Base-by-base conservation (phyloP, 192 early-diverging fungal species). In the Coemansia sp. region DNA sequence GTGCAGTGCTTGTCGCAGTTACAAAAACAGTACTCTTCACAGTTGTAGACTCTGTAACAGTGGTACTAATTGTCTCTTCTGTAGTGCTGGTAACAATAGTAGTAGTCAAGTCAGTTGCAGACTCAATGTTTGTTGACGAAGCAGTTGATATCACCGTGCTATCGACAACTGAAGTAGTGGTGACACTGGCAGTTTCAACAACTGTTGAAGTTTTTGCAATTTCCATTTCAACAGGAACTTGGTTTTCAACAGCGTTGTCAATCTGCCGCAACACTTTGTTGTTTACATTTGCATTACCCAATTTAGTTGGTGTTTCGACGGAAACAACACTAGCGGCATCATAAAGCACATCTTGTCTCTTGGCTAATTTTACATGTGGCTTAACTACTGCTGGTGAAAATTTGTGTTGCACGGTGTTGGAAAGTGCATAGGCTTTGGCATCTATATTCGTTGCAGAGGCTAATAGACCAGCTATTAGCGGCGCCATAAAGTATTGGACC, bases 11-110 rank as follows among this genome's bases (percentile, higher is more conserved):
- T 24, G 59, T 61, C 2, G 43, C 39, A 5, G 59, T 61, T 11
- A 61, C 23, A 15, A 49, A 15, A 22, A 49, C 27, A n/a, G 59
- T 61, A 4, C 15, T 21, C 12, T 27, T 12, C 43, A 49, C 19
- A 6, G 47, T 61, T 8, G 43, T 24, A 2, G 59, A 49, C 23
- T 32, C 48, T 5, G 45, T 61, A 39, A 27, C 38, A 19, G 55
- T 59, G 9, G 15, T 53, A 15, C 48, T 57, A 17, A 66, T 50
- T 29, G 48, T 66, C 4, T 50, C 37, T 39, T 22, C 50, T 15
- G 35, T 23, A 1, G 65, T 66, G 15, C 48, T 58, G 23, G 65
- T 66, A 51, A 53, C 49, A 39, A 56, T 32, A 6, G 58, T 51
- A 15, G 62, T 74, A 7, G 59, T 49, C 9, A 25, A 1, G 23